Evolutionary conservation across 106 monocot species (phyloP), one percentile per base, ranked within the genome.

Genomic region (Alisma plantagoaquatica): DNA sequence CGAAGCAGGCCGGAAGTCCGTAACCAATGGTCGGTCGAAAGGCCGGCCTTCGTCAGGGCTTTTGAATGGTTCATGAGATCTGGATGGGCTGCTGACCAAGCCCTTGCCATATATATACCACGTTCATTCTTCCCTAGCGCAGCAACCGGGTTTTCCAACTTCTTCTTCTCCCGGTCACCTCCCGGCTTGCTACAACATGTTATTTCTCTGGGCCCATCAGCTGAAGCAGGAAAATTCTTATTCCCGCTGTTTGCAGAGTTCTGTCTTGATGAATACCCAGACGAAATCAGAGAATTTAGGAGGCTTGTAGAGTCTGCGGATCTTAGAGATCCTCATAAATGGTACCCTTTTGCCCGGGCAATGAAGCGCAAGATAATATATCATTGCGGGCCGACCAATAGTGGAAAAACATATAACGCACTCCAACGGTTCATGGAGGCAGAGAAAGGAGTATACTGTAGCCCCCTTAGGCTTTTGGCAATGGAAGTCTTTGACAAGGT

Each of bases 401-500:
- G 90, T 32, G 98, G 98, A 3, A 98, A 98, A 72, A 98, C 98
- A 20, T 82, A 86, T 59, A 90, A 90, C 31, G 98, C 98, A 2
- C 71, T 98, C 8, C 69, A 74, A 56, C 63, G 79, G 22, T 90
- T 86, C 78, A 77, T 79, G 76, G 79, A 76, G 53, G 85, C 90
- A 5, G 57, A 62, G 43, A 73, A 65, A 3, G 98, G 76, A 0
- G 76, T 98, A 5, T 98, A 98, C 46, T 98, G 98, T 67, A 76
- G 85, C 62, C 98, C 98, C 0, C 70, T 98, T 7, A 59, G 98
- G 15, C 80, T 98, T 29, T 76, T 98, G 15, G 98, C 98, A 25
- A 90, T 98, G 85, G 98, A 98, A 69, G 86, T 98, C 1, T 98
- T 98, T 51, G 98, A 98, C 59, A 90, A 77, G 69, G 78, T 98